A percentile compares a stretch with the other conserved stretches of the same genome.
Evolutionary conservation across 108 stramenopile species (phyloP).

Genomic region (Stephanodiscus triporus): DNA sequence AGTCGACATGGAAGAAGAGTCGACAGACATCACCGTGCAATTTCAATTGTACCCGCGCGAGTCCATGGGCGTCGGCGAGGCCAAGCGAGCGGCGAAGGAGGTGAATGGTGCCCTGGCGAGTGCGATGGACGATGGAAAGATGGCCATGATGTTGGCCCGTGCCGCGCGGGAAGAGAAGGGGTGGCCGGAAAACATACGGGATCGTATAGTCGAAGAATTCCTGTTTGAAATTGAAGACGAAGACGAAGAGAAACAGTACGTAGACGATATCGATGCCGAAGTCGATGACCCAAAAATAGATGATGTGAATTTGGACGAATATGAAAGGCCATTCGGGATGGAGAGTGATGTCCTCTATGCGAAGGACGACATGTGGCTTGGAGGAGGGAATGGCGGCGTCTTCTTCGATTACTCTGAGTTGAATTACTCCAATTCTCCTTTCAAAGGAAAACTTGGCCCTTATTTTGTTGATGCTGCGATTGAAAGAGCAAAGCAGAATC

Average conservation of each 20-base stretch:
- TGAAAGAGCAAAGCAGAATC: slow-evolving; percentile 68
- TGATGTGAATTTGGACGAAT: slow-evolving; percentile 29
- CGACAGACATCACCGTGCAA: slow-evolving; percentile 60
- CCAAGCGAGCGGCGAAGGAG: slow-evolving; percentile 51
- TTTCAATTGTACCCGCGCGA: slow-evolving; percentile 54
- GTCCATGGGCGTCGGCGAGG: slow-evolving; percentile 51
- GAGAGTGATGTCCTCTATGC: slow-evolving; percentile 56
- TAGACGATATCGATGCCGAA: slow-evolving; percentile 17
- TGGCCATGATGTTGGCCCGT: slow-evolving; percentile 67
- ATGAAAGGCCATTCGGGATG: slow-evolving; percentile 65
- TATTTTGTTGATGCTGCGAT: slow-evolving; percentile 73
- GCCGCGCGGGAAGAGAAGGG: slow-evolving; percentile 65
- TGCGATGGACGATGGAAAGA: slow-evolving; percentile 78
- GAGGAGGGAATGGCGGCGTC: slow-evolving; percentile 71
- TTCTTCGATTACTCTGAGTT: slow-evolving; percentile 71
- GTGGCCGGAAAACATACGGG: slow-evolving; percentile 67
- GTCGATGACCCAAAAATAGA: slow-evolving; percentile 19
- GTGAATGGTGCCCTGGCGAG: slow-evolving; percentile 68
- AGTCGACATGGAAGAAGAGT: slow-evolving; percentile 60
- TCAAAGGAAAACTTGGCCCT: slow-evolving; percentile 67
- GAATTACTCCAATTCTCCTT: slow-evolving; percentile 61
- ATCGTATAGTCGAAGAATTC: slow-evolving; percentile 81
- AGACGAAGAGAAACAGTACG: slow-evolving; percentile 23
- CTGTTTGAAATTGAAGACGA: slow-evolving; percentile 76
- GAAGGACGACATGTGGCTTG: slow-evolving; percentile 70